Percentiles rank a stretch among this genome's conserved stretches.
phyloP scores from a whole-genome alignment of 176 grass and related monocot species.

The Zea mays region DNA sequence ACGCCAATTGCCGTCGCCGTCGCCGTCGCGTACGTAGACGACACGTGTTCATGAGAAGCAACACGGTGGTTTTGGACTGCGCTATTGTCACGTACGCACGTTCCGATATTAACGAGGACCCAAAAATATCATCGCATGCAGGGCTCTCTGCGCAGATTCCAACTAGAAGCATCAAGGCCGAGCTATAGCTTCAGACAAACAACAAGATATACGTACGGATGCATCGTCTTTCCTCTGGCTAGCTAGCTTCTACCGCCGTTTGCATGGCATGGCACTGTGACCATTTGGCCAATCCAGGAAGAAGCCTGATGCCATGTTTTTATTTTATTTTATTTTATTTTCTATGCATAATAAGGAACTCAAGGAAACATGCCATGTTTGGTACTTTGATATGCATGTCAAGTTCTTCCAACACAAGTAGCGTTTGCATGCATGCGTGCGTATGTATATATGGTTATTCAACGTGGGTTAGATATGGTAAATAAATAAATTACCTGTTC shows the following conservation, averaged over 20 bases:
- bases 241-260: not conserved
- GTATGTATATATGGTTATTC: too few species aligned
- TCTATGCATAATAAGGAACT: too few species aligned
- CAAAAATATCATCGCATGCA: not conserved
- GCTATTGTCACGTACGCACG: not conserved
- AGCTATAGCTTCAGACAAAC: too few species aligned
- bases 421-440: too few species aligned
- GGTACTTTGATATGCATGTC: too few species aligned
- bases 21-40: not conserved
- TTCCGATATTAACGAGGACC: not conserved
- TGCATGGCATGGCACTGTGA: conserved; percentile 34
- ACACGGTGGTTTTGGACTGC: conserved; percentile 19
- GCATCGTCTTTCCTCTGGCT: not conserved
- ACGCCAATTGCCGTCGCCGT: too few species aligned
- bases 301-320: too few species aligned
- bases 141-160: not conserved
- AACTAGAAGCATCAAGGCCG: conserved; percentile 7
- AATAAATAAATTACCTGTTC: conserved; percentile 44
- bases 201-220: not conserved
- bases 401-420: too few species aligned
- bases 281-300: conserved; percentile 46
- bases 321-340: too few species aligned
- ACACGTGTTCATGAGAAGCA: not conserved
- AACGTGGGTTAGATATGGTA: too few species aligned
- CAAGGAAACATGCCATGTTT: too few species aligned